Base-by-base conservation (phyloP, 202 grass and related monocot species). In the Saccharum hybrid region DNA sequence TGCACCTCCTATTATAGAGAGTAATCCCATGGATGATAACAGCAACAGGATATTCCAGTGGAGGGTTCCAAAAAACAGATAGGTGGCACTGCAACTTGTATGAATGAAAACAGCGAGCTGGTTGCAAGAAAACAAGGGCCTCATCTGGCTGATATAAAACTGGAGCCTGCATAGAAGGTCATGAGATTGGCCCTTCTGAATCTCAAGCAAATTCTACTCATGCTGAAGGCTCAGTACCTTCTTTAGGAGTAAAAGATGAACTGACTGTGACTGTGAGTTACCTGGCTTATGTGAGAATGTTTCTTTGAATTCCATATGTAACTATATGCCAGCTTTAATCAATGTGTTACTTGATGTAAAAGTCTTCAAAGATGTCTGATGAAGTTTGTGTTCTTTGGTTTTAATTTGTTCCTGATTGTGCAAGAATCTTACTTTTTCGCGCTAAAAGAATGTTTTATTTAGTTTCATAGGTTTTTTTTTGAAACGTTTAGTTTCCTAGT, bases 161-260 rank as follows among this genome's bases (percentile, higher is more conserved):
- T 60, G 30, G 80, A 86, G 41, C 75, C 83, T 84, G 26, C 48
- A 21, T 77, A 71, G 80, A 54, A 81, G 70, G 67, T 51, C 57
- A 66, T 73, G 63, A 36, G 21, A 64, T 68, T 64, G 74, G 39
- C 48, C 65, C 39, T 60, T 72, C 71, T 82, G 66, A 62, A 74
- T 71, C 57, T 83, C 52, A 6, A 80, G 70, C 4, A 72, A 83
- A 74, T 14, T 62, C 22, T 77, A 31, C 46, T 68, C 72, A 86
- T 80, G 67, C 49, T 72, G 83, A 86, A 71, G 75, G 75, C 38
- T 45, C 83, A 59, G 36, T 85, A 49, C 71, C 77, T 75, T 46
- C 72, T 30, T 60, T 72, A 72, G 63, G 48, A 82, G 59, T 84
- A 43, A 81, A 91, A 80, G 41, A 48, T 72, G 85, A 92, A 86